Percentiles rank a stretch among this genome's conserved stretches.
These are phyloP conservation scores for Mrakia blollopis DNA, from an alignment of 768 basidiomycete genomes.

Conservation along the genomic window DNA sequence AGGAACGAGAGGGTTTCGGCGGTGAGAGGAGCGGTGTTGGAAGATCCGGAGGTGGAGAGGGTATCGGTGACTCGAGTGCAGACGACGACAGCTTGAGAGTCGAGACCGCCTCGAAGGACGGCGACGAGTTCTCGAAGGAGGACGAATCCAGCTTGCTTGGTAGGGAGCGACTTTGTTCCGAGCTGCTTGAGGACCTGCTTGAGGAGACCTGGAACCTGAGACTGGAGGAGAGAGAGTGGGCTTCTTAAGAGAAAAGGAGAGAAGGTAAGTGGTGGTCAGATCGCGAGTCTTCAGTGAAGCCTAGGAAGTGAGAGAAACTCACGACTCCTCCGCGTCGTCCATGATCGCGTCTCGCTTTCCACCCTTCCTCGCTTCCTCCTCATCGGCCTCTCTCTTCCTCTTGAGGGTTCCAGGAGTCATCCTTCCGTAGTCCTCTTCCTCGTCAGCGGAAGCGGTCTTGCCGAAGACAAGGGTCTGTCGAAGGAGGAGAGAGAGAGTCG, in stretches of 20 bases:
- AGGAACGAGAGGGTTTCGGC: slow-evolving; percentile 81
- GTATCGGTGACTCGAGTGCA: slow-evolving; percentile 46
- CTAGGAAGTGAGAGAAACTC: slow-evolving; percentile 12
- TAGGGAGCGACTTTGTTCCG: slow-evolving; percentile 66
- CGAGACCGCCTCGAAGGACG: slow-evolving; percentile 77
- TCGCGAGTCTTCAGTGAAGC: no score
- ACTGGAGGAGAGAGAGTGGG: slow-evolving; percentile 57
- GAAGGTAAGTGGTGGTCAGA: neutral
- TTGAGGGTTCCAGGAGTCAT: slow-evolving; percentile 39
- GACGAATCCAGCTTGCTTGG: slow-evolving; percentile 78
- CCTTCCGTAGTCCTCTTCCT: slow-evolving; percentile 17
- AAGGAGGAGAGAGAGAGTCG: slow-evolving; percentile 73
- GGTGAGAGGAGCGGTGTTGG: slow-evolving; percentile 68
- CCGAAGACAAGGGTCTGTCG: slow-evolving; percentile 80
- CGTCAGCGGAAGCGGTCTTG: slow-evolving; percentile 60
- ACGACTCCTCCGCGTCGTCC: slow-evolving; percentile 52
- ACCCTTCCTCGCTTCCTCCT: slow-evolving; percentile 24
- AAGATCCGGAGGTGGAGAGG: slow-evolving; percentile 37
- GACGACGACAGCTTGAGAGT: slow-evolving; percentile 62
- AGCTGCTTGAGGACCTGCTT: slow-evolving; percentile 82
- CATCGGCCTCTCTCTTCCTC: slow-evolving; percentile 43
- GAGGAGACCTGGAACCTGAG: slow-evolving; percentile 70
- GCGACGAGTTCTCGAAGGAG: slow-evolving; percentile 68
- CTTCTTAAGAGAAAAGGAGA: slow-evolving; percentile 24
- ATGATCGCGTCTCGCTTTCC: slow-evolving; percentile 58